Percentiles rank a stretch among this genome's conserved stretches.
Conservation (phyloP, 345 rosid genomes). For the Melastoma malabathricum region DNA sequence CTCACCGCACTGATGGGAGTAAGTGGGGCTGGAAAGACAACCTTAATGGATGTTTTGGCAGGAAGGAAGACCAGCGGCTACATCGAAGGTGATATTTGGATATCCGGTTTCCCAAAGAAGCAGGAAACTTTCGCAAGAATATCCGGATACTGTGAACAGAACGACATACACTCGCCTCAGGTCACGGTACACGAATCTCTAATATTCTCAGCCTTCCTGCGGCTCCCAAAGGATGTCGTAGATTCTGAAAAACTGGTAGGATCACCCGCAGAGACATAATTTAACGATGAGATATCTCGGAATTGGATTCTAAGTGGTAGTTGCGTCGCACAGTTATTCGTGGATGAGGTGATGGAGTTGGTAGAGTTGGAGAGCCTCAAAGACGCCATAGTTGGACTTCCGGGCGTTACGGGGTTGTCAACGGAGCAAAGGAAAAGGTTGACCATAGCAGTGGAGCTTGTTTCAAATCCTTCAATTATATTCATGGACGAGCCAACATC, state of each 20-base stretch:
- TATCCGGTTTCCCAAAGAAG: constrained; percentile 31
- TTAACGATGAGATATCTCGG: too few relatives aligned
- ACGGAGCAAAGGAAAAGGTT: constrained; percentile 82
- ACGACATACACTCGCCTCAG: too few relatives aligned
- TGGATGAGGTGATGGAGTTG: too few relatives aligned
- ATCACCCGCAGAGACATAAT: background rate
- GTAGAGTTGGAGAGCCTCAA: constrained; percentile 15
- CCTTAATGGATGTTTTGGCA: constrained; percentile 35
- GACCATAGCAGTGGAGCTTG: constrained; percentile 80
- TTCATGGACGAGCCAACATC: constrained; percentile 96
- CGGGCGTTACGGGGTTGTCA: constrained; percentile 38
- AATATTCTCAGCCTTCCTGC: constrained; percentile 14
- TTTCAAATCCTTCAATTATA: too few relatives aligned
- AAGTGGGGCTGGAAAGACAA: constrained; percentile 39
- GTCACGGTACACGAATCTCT: constrained; percentile 13
- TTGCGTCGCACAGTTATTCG: too few relatives aligned
- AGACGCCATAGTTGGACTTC: constrained; percentile 20
- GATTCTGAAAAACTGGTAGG: constrained; percentile 12
- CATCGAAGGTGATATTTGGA: constrained; percentile 28
- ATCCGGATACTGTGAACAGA: constrained; percentile 16
- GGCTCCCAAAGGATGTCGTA: constrained; percentile 18
- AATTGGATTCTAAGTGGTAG: too few relatives aligned
- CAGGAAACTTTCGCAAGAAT: constrained; percentile 19
- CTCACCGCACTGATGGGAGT: too few relatives aligned
- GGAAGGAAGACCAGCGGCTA: constrained; percentile 35